A percentile compares a stretch with the other conserved stretches of the same genome.
Conservation (phyloP, 139 green algal genomes). For the Chlamydomonas incerta region DNA sequence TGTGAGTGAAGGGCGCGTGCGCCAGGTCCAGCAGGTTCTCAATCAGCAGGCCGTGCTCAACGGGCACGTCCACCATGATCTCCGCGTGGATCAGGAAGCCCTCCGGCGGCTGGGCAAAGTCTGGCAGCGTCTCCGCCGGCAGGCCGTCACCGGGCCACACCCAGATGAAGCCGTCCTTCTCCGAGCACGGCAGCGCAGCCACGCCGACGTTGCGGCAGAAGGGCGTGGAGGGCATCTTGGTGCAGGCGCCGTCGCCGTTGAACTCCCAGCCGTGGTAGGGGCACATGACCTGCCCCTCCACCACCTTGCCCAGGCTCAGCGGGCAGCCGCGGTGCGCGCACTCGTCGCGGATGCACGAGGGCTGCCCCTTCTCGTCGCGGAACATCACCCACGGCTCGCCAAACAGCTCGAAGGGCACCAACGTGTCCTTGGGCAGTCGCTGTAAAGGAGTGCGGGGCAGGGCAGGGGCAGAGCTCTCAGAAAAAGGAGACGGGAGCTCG, state of each 20-base stretch:
- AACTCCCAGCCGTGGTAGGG: slow-evolving; percentile 94
- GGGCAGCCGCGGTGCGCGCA: slow-evolving; percentile 97
- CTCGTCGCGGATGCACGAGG: slow-evolving; percentile 87
- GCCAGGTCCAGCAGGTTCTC: slow-evolving; percentile 99
- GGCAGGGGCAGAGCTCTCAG: too few relatives aligned
- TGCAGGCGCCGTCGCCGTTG: slow-evolving; percentile 82
- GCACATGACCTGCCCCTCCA: slow-evolving; percentile 73
- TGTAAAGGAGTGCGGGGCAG: not conserved
- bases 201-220: slow-evolving; percentile 84
- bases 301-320: slow-evolving; percentile 85
- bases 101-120: slow-evolving; percentile 65
- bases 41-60: slow-evolving; percentile 98
- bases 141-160: slow-evolving; percentile 84
- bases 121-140: slow-evolving; percentile 59
- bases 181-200: slow-evolving; percentile 76
- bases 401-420: slow-evolving; percentile 94
- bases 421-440: slow-evolving; percentile 59
- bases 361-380: slow-evolving; percentile 73
- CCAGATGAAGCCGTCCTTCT: slow-evolving; percentile 96
- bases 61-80: slow-evolving; percentile 93
- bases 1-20: slow-evolving; percentile 99
- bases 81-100: slow-evolving; percentile 91
- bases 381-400: slow-evolving; percentile 97
- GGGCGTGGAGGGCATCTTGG: slow-evolving; percentile 92
- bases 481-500: too few relatives aligned